Evolutionary conservation across 75 land plant species (phyloP), one percentile per base, ranked within the genome.

Genomic region (Chamaecyparis obtusa): DNA sequence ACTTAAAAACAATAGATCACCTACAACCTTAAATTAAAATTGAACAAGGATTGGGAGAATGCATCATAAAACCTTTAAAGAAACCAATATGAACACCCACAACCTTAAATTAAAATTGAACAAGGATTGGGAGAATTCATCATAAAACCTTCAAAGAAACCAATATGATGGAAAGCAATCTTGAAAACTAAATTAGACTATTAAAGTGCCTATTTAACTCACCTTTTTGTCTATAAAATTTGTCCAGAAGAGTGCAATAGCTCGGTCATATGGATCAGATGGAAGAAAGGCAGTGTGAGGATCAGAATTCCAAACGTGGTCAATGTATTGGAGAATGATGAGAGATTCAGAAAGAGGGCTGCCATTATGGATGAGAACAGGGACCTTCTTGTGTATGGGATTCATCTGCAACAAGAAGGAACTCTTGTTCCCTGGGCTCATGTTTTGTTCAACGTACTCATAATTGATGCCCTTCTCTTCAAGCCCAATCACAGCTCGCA

Each of bases 341-440:
- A 85, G 30, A 9, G 93, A 92, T 39, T 92, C 93, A 9, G 46
- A 43, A 17, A 92, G 15, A 14, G 86, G 51, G 9, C 51, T 48
- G 51, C 51, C 51, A 48, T 48, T 48, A 48, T 48, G 51, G 51
- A 48, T 48, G 10, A 48, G 51, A 48, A 48, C 91, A 32, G 88
- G 91, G 75, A 93, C 84, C 55, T 93, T 90, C 86, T 93, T 92
- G 91, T 91, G 87, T 71, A 93, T 60, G 0, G 93, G 94, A 85
- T 93, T 93, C 85, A 86, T 75, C 35, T 78, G 77, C 46, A 93
- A 88, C 16, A 92, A 90, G 21, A 89, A 71, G 32, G 83, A 84
- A 84, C 90, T 88, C 87, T 92, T 92, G 90, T 90, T 87, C 43
- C 39, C 0, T 41, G 41, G 41, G 2, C 41, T 41, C 8, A 93